These are phyloP conservation scores for Malassezia japonica DNA, from an alignment of 1,284 basidiomycete genomes.

Conservation along the genomic window DNA sequence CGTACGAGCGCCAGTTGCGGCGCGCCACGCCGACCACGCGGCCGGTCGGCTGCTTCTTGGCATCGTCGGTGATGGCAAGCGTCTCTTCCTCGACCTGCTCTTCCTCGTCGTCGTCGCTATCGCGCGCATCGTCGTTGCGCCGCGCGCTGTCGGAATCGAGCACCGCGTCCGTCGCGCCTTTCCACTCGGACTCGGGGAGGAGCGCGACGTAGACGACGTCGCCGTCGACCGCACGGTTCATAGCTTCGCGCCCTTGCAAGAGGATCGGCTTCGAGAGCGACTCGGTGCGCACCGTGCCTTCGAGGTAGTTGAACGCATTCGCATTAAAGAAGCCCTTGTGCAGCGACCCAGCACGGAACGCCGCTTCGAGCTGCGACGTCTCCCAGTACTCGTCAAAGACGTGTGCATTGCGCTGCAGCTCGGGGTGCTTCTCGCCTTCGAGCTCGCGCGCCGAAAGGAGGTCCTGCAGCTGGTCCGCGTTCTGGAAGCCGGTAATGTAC, in stretches of 20 bases:
- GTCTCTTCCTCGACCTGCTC: slow-evolving; percentile 38
- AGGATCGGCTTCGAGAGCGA: slow-evolving; percentile 69
- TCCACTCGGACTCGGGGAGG: slow-evolving; percentile 82
- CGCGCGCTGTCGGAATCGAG: slow-evolving; percentile 69
- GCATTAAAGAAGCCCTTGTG: slow-evolving; percentile 91
- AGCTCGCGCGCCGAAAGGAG: slow-evolving; percentile 34
- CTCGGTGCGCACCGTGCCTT: slow-evolving; percentile 72
- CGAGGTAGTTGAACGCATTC: slow-evolving; percentile 84
- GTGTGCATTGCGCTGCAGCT: slow-evolving; percentile 1
- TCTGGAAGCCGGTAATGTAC: slow-evolving; percentile 37
- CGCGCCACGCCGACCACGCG: slow-evolving; percentile 83
- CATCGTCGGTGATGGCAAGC: slow-evolving; percentile 23
- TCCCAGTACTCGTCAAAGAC: slow-evolving; percentile 64
- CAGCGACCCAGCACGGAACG: slow-evolving; percentile 71
- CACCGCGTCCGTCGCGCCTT: slow-evolving; percentile 80
- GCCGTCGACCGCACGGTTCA: slow-evolving; percentile 90
- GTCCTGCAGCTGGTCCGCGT: slow-evolving; percentile 36
- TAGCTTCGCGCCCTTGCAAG: slow-evolving; percentile 76
- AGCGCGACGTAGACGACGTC: slow-evolving; percentile 87
- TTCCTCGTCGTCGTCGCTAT: slow-evolving; percentile 50
- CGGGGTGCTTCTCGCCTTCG: neutral
- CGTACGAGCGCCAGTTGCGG: slow-evolving; percentile 83
- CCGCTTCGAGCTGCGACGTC: slow-evolving; percentile 63
- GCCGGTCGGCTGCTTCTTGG: slow-evolving; percentile 76
- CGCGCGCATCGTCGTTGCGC: slow-evolving; percentile 74